phyloP scores from a whole-genome alignment of 306 rosid species.

The Casuarina cunninghamiana region DNA sequence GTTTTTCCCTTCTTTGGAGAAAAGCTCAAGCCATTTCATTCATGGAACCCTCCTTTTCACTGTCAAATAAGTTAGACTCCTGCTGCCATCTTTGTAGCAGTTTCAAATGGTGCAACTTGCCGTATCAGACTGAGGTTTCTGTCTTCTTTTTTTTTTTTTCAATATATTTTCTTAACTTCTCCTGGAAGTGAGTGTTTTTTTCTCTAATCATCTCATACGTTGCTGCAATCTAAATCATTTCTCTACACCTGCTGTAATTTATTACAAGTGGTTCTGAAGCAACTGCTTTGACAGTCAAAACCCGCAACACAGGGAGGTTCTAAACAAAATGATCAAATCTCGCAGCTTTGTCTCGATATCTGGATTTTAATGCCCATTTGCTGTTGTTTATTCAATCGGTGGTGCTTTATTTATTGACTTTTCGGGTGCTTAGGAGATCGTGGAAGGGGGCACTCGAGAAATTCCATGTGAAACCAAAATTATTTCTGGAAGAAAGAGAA shows the following conservation, averaged over 20 bases:
- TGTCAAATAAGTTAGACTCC: not conserved
- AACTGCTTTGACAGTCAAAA: constrained; percentile 11
- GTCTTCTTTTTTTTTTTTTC: not conserved
- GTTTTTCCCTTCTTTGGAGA: not conserved
- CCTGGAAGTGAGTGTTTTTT: not conserved
- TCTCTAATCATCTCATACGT: not conserved
- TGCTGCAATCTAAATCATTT: not conserved
- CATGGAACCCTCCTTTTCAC: too few species aligned
- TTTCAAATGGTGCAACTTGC: constrained; percentile 2
- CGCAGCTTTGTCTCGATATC: constrained; percentile 3
- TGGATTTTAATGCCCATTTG: constrained; percentile 7
- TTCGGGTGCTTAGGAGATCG: constrained; percentile 36
- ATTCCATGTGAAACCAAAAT: constrained; percentile 53
- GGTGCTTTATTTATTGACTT: constrained; percentile 13
- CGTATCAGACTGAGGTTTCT: not conserved
- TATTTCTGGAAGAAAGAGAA: constrained; percentile 18
- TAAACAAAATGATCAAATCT: not conserved
- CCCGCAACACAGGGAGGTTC: constrained; percentile 19
- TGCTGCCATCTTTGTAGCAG: not conserved
- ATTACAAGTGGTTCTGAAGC: not conserved
- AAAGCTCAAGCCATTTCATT: not conserved
- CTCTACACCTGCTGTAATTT: not conserved
- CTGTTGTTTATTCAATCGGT: constrained; percentile 2
- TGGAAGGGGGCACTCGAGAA: constrained; percentile 48
- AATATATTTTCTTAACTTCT: too few species aligned